Base-by-base conservation (phyloP, 139 green algal species). In the Tetradesmus obliquus region DNA sequence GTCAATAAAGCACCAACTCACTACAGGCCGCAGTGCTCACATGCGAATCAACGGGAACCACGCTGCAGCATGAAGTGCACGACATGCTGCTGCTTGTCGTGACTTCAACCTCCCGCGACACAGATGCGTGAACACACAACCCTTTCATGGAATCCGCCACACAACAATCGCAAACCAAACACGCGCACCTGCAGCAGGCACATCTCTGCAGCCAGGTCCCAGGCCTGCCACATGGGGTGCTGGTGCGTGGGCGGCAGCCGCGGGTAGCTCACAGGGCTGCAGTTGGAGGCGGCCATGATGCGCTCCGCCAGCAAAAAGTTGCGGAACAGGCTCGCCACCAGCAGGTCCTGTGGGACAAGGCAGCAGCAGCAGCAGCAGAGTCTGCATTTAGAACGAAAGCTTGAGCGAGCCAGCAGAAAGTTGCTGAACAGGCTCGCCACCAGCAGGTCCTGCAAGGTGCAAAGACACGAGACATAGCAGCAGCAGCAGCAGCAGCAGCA, bases 271-370 rank as follows among this genome's bases (percentile, higher is more conserved):
- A 98, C 90, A 0, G 98, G 98, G 32, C 93, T 98, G 95, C 97
- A 99, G 91, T 95, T 95, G 12, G 93, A 92, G 0, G 97, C 95
- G 1, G 96, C 94, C 97, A 99, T 98, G 90, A 99, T 97, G 79
- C 98, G 95, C 95, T 99, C 98, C 12, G 98, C 98, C 82, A 99
- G 95, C 91, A 99, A 93, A 88, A 99, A 99, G 94, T 99, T 99
- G 92, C 98, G 96, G 94, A 99, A 99, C 19, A 99, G 95, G 0
- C 95, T 98, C 1, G 98, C 98, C 24, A 99, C 97, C 80, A 99
- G 95, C 86, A 99, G 95, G 94, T 99, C 98, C 95, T 99, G 93
- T 45, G 87, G 2, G 19, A 4, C 7, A 10, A 86, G 80, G 80
- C 19, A 86, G 80, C 24, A 55, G 32, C 69, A 45, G 12, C 66